Conservation (phyloP, 768 basidiomycete species). For the Boletus tomentosulus region DNA sequence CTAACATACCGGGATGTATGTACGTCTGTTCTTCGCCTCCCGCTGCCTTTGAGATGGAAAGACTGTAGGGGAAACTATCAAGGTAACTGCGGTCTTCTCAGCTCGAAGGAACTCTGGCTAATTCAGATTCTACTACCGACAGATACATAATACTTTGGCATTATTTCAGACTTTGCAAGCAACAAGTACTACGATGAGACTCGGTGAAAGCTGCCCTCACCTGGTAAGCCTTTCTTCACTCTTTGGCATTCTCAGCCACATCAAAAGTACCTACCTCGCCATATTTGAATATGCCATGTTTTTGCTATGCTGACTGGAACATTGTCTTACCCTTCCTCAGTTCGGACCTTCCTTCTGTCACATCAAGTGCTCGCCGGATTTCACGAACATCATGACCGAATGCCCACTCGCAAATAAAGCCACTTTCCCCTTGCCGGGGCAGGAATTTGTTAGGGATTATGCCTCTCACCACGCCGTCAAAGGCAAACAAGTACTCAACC, state of each 20-base stretch:
- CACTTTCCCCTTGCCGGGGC: neutral
- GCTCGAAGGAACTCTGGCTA: neutral
- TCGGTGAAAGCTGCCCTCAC: constrained; percentile 5
- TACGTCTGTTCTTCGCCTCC: constrained; percentile 6
- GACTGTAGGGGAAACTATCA: constrained; percentile 2
- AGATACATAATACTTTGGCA: neutral
- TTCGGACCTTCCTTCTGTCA: neutral
- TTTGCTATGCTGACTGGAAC: neutral
- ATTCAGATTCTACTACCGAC: neutral
- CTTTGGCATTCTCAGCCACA: neutral
- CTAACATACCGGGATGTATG: neutral
- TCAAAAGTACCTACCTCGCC: too few relatives aligned
- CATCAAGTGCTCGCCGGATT: constrained; percentile 13
- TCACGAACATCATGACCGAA: constrained; percentile 21
- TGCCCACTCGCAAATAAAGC: constrained; percentile 4
- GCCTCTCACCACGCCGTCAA: constrained; percentile 1
- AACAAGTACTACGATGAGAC: constrained; percentile 2
- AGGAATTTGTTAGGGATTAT: constrained; percentile 4
- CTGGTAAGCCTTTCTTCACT: constrained; percentile 10
- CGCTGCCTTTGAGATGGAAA: constrained; percentile 6
- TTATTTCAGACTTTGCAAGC: neutral
- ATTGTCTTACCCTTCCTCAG: constrained; percentile 3
- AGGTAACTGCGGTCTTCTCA: neutral
- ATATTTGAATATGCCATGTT: too few relatives aligned
- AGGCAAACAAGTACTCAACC: constrained; percentile 8